Percentiles rank a stretch among this genome's conserved stretches.
phyloP scores from a whole-genome alignment of 805 yeast species.

The Lachancea fermentati region DNA sequence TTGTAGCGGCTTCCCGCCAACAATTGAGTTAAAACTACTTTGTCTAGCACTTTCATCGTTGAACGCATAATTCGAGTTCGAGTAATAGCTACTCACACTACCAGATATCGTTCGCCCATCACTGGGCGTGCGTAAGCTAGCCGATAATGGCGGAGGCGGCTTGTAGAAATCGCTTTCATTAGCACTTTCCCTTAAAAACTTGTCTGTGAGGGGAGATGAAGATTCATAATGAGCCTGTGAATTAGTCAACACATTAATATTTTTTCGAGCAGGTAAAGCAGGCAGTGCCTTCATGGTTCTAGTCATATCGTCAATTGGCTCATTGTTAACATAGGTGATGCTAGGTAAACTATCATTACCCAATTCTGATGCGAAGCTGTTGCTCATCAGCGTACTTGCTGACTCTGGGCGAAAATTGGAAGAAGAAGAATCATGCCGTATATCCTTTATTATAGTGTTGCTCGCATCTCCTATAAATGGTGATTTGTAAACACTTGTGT shows the following conservation, averaged over 20 bases:
- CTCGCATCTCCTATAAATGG: constrained; percentile 18
- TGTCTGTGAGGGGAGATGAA: background rate
- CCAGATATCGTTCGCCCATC: constrained; percentile 25
- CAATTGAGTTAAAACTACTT: constrained; percentile 29
- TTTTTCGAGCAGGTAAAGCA: constrained; percentile 8
- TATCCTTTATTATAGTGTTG: background rate
- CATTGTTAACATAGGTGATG: background rate
- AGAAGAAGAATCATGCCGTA: background rate
- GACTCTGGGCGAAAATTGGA: background rate
- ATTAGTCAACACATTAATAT: background rate
- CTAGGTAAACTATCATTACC: constrained; percentile 3
- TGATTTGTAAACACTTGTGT: constrained; percentile 9
- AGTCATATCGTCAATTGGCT: background rate
- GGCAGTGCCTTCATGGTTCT: constrained; percentile 10
- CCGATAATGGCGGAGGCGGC: constrained; percentile 18
- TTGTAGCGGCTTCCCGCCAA: constrained; percentile 31
- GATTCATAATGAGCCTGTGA: background rate
- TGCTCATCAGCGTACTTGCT: background rate
- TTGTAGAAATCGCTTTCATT: constrained; percentile 9
- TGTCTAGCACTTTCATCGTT: constrained; percentile 24
- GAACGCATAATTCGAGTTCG: constrained; percentile 32
- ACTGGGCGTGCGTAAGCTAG: constrained; percentile 19
- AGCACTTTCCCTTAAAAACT: background rate
- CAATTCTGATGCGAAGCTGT: background rate
- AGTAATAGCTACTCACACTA: constrained; percentile 29